phyloP scores from a whole-genome alignment of 2,329 filamentous ascomycete genomes.

The Aspergillus melleus region DNA sequence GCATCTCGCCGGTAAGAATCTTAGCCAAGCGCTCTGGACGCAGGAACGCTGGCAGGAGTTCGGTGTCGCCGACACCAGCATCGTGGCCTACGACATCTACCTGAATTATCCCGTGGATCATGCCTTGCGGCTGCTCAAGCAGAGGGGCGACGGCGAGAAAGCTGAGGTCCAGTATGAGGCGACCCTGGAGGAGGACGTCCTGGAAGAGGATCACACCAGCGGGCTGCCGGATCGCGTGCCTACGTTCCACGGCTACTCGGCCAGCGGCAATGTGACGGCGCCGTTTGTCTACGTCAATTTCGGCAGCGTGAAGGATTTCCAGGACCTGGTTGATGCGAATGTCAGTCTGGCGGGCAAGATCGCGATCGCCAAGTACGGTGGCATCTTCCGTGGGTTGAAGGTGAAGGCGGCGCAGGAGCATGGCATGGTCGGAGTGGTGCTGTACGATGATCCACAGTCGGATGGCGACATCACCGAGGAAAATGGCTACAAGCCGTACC shows the following conservation, averaged over 20 bases:
- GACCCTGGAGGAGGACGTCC: conserved; percentile 76
- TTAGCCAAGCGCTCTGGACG: conserved; percentile 76
- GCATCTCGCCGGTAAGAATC: conserved; percentile 75
- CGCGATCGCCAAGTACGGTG: conserved; percentile 80
- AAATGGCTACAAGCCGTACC: conserved; percentile 78
- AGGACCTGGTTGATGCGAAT: conserved; percentile 74
- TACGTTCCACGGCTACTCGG: conserved; percentile 93
- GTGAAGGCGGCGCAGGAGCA: conserved; percentile 89
- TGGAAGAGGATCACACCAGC: conserved; percentile 80
- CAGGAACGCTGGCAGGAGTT: conserved; percentile 70
- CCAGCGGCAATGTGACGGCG: conserved; percentile 85
- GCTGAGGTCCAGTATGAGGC: conserved; percentile 72
- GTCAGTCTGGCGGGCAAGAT: conserved; percentile 81
- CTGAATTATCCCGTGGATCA: conserved; percentile 76
- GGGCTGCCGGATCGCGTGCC: conserved; percentile 72
- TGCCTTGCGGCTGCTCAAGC: conserved; percentile 64
- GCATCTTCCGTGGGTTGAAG: conserved; percentile 85
- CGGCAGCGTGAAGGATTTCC: conserved; percentile 81
- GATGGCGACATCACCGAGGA: conserved; percentile 79
- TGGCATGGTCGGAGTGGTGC: conserved; percentile 79
- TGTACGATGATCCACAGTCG: conserved; percentile 87
- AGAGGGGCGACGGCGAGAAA: conserved; percentile 40
- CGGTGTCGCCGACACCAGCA: conserved; percentile 58
- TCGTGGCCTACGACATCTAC: conserved; percentile 73
- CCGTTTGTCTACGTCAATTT: conserved; percentile 89